Conservation (phyloP, 2,329 filamentous ascomycete genomes). For the Nothophaeocryptopus gaeumannii region DNA sequence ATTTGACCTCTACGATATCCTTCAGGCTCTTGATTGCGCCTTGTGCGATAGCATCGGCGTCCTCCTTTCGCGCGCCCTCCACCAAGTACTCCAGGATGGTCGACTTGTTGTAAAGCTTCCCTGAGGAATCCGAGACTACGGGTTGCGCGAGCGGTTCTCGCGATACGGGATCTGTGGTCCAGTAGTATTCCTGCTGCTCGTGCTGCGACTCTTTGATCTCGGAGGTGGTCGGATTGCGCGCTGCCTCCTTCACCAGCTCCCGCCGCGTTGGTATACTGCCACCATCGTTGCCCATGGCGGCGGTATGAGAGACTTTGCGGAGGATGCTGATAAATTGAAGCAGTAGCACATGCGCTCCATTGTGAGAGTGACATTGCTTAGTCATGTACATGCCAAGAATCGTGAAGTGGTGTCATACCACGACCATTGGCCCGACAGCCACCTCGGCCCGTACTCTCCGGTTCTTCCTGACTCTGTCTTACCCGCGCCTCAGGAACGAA, state of each 20-base stretch:
- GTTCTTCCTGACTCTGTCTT: too few species aligned
- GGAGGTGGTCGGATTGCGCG: slow-evolving; percentile 74
- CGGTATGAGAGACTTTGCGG: too few species aligned
- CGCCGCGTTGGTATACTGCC: slow-evolving; percentile 91
- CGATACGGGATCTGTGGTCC: slow-evolving; percentile 85
- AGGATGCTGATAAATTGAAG: too few species aligned
- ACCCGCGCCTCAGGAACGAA: too few species aligned
- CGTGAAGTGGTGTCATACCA: too few species aligned
- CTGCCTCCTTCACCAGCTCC: slow-evolving; percentile 92
- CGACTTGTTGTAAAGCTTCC: slow-evolving; percentile 93
- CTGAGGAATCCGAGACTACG: slow-evolving; percentile 79
- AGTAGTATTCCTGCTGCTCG: slow-evolving; percentile 81
- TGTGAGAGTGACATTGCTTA: too few species aligned
- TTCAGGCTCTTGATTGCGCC: slow-evolving; percentile 72
- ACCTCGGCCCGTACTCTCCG: too few species aligned
- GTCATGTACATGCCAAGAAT: too few species aligned
- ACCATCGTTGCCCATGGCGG: slow-evolving; percentile 89
- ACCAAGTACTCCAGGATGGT: slow-evolving; percentile 71
- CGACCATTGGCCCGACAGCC: too few species aligned
- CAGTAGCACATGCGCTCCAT: too few species aligned
- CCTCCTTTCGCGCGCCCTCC: slow-evolving; percentile 50
- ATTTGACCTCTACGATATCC: slow-evolving; percentile 83
- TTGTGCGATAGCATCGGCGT: slow-evolving; percentile 61
- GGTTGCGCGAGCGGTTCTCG: slow-evolving; percentile 69
- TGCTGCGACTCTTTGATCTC: slow-evolving; percentile 85